Percentiles rank a stretch among this genome's conserved stretches.
These are phyloP conservation scores for Lentinula detonsa DNA, from an alignment of 768 basidiomycete species.

Conservation along the genomic window DNA sequence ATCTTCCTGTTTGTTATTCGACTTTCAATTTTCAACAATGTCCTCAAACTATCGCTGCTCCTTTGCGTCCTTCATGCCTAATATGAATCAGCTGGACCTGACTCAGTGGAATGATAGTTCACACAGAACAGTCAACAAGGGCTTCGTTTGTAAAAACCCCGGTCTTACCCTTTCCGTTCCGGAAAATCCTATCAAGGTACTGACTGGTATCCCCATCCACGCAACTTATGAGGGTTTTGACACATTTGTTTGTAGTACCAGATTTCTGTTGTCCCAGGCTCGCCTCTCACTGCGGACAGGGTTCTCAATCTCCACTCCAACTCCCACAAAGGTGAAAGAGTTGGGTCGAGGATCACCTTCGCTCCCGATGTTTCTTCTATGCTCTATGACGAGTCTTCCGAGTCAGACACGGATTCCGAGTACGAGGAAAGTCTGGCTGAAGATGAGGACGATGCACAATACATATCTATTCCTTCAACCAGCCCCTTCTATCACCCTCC, in stretches of 20 bases:
- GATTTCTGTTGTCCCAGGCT: neutral
- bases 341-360: neutral
- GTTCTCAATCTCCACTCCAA: neutral
- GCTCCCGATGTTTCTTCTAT: neutral
- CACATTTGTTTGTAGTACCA: neutral
- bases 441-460: constrained; percentile 25
- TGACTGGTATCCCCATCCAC: neutral
- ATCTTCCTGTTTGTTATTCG: too few relatives aligned
- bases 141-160: neutral
- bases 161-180: neutral
- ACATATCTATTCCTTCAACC: constrained; percentile 29
- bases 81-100: neutral
- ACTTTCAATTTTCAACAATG: neutral
- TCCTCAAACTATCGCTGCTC: neutral
- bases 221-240: neutral
- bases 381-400: neutral
- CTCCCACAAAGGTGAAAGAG: neutral
- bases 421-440: neutral
- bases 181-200: neutral
- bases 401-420: neutral
- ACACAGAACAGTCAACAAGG: neutral
- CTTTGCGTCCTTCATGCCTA: neutral
- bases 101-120: neutral
- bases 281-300: neutral
- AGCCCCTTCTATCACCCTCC: constrained; percentile 32